A percentile compares a stretch with the other conserved stretches of the same genome.
phyloP scores from a whole-genome alignment of 306 rosid species.

The Vicia sativa region DNA sequence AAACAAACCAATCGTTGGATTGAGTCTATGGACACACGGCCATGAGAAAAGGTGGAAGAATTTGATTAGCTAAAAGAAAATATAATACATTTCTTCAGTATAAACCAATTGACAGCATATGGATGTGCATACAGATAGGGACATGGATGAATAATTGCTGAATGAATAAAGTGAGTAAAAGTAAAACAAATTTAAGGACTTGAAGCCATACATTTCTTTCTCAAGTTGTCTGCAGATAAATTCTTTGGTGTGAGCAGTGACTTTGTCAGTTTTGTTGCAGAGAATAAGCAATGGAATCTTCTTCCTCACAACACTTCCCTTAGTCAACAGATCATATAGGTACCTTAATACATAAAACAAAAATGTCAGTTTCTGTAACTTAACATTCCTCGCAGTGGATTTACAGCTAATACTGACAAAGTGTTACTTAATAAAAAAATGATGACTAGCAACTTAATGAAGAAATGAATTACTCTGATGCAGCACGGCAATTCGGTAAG shows the following conservation, averaged over 20 bases:
- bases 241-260: slow-evolving; percentile 93
- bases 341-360: slow-evolving; percentile 50
- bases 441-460: slow-evolving; percentile 7
- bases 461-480: slow-evolving; percentile 74
- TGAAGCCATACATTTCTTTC: slow-evolving; percentile 82
- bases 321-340: slow-evolving; percentile 83
- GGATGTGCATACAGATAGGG: slow-evolving; percentile 14
- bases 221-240: slow-evolving; percentile 86
- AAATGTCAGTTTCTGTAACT: slow-evolving; percentile 30
- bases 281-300: slow-evolving; percentile 84
- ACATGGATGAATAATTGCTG: slow-evolving; percentile 4
- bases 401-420: slow-evolving; percentile 18
- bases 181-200: slow-evolving; percentile 8
- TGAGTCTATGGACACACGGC: background rate
- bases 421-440: background rate
- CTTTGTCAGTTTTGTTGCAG: slow-evolving; percentile 94
- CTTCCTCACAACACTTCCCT: slow-evolving; percentile 87
- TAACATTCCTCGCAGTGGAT: slow-evolving; percentile 22
- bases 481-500: slow-evolving; percentile 79
- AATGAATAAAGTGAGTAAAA: slow-evolving; percentile 15
- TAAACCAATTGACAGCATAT: slow-evolving; percentile 16
- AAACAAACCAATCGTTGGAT: slow-evolving; percentile 32
- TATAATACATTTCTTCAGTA: background rate
- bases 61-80: background rate
- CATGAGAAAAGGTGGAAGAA: slow-evolving; percentile 20